A percentile compares a stretch with the other conserved stretches of the same genome.
Evolutionary conservation across 2,329 filamentous ascomycete species (phyloP).

Genomic region (Nemania sp.): DNA sequence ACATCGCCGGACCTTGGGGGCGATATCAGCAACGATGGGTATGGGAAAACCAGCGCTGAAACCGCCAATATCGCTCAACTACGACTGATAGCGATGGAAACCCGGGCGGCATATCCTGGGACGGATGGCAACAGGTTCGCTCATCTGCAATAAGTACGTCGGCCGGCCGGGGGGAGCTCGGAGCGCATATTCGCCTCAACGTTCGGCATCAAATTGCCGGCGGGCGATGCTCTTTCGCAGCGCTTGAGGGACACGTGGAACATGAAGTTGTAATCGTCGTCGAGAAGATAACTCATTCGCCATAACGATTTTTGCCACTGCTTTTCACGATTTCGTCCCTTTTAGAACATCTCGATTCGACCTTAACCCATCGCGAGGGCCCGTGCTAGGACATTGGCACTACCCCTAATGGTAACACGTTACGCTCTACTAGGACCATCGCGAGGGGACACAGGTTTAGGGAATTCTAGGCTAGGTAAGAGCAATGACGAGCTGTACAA

Average conservation of each 20-base stretch:
- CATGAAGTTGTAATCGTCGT: slow-evolving; percentile 18
- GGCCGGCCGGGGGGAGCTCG: slow-evolving; percentile 19
- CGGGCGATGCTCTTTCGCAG: slow-evolving; percentile 28
- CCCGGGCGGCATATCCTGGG: not conserved
- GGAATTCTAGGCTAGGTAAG: no score
- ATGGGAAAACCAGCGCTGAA: not conserved
- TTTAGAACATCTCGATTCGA: no score
- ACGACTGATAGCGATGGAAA: slow-evolving; percentile 1
- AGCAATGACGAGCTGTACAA: slow-evolving; percentile 25
- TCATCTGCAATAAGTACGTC: slow-evolving; percentile 20
- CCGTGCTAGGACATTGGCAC: no score
- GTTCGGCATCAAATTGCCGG: slow-evolving; percentile 19
- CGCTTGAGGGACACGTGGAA: slow-evolving; percentile 16
- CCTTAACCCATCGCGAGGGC: no score
- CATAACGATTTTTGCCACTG: no score
- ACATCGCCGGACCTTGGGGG: slow-evolving; percentile 25
- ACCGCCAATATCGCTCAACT: slow-evolving; percentile 28
- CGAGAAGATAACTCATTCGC: not conserved
- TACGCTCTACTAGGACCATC: not conserved
- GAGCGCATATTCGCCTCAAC: slow-evolving; percentile 21
- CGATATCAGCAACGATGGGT: not conserved
- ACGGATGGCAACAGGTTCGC: slow-evolving; percentile 5
- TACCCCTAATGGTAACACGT: not conserved
- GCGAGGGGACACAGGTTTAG: no score
- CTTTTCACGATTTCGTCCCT: no score